Conservation (phyloP, 192 early-diverging fungal genomes). For the Gryganskiella cystojenkinii region DNA sequence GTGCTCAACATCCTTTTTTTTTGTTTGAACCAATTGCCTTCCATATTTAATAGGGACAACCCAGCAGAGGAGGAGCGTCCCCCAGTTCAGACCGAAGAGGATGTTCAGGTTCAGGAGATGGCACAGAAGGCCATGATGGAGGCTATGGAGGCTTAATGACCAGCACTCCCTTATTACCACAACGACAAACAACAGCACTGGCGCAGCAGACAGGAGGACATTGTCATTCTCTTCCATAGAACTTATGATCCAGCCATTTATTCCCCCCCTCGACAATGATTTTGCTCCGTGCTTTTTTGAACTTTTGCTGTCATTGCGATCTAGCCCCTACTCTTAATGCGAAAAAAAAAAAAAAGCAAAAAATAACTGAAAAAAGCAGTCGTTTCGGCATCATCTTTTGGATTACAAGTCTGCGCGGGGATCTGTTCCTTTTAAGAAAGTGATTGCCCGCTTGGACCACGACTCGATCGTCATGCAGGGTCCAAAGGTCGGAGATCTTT, state of each 20-base stretch:
- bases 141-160: conserved; percentile 41
- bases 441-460: too few species aligned
- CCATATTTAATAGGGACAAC: conserved; percentile 31
- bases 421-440: too few species aligned
- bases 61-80: conserved; percentile 45
- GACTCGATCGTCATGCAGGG: too few species aligned
- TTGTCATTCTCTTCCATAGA: neutral
- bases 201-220: neutral
- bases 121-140: conserved; percentile 42
- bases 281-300: neutral
- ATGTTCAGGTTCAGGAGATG: conserved; percentile 40
- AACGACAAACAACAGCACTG: neutral
- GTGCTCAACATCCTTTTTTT: neutral
- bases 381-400: too few species aligned
- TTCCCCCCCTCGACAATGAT: neutral
- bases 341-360: conserved; percentile 1
- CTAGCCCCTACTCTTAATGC: neutral
- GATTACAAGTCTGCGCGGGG: too few species aligned
- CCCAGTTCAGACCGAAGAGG: conserved; percentile 47
- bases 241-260: neutral
- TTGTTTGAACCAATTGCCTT: too few species aligned
- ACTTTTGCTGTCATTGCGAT: neutral
- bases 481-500: too few species aligned
- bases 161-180: neutral
- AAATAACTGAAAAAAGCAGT: conserved; percentile 1